phyloP scores from a whole-genome alignment of 116 monocot genomes.

The Iris pallida region DNA sequence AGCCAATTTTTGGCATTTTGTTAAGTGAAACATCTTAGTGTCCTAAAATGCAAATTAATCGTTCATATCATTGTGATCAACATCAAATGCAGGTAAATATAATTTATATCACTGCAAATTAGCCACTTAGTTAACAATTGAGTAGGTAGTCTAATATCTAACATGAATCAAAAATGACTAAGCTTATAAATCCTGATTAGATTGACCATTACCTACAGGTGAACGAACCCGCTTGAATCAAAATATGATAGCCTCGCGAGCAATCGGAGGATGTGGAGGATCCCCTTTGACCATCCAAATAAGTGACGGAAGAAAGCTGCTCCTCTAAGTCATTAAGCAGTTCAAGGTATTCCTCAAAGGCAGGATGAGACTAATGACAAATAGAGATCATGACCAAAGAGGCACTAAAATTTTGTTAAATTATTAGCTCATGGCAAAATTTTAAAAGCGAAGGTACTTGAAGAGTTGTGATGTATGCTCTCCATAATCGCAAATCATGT shows the following conservation, averaged over 20 bases:
- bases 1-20: no score
- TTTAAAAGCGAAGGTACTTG: slow-evolving; percentile 31
- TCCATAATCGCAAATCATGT: slow-evolving; percentile 89
- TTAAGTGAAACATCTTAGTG: no score
- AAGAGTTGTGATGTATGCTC: slow-evolving; percentile 80
- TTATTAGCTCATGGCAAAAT: not conserved
- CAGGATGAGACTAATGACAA: slow-evolving; percentile 64
- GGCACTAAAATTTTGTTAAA: not conserved
- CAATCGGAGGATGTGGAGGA: not conserved
- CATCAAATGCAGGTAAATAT: no score
- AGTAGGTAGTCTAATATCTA: no score
- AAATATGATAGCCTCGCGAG: not conserved
- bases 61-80: no score
- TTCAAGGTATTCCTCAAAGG: slow-evolving; percentile 85
- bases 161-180: no score
- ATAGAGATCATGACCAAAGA: not conserved
- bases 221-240: not conserved
- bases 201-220: not conserved
- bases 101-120: no score
- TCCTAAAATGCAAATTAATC: no score
- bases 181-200: no score
- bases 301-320: slow-evolving; percentile 53
- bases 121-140: no score
- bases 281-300: slow-evolving; percentile 22
- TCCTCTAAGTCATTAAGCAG: slow-evolving; percentile 69